Conservation (phyloP, 371 early-diverging fungal genomes). For the Thermomucor indicae-seudaticae region DNA sequence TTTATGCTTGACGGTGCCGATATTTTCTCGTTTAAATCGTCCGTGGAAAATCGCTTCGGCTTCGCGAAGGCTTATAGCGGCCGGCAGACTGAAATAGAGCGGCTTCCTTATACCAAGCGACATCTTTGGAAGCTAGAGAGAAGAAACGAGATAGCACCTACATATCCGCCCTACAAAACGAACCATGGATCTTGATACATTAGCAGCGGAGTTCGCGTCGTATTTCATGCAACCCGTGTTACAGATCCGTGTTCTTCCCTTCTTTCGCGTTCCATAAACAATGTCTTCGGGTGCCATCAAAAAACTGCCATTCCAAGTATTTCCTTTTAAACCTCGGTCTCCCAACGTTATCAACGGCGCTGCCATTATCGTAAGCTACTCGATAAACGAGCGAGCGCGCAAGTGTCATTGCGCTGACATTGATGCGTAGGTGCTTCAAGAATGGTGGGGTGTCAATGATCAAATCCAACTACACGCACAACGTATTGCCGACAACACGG, state of each 20-base stretch:
- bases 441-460: slow-evolving; percentile 51
- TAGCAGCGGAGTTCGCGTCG: too few relatives aligned
- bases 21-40: too few relatives aligned
- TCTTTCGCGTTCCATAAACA: not conserved
- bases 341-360: slow-evolving; percentile 14
- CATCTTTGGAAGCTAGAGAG: too few relatives aligned
- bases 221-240: not conserved
- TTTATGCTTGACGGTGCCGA: too few relatives aligned
- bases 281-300: slow-evolving; percentile 1
- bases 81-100: too few relatives aligned
- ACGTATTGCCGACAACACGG: slow-evolving; percentile 43
- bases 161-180: too few relatives aligned
- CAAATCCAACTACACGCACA: slow-evolving; percentile 49
- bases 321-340: slow-evolving; percentile 19
- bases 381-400: not conserved
- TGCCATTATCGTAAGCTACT: slow-evolving; percentile 29
- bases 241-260: not conserved
- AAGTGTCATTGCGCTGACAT: not conserved
- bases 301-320: slow-evolving; percentile 25
- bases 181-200: too few relatives aligned
- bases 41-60: too few relatives aligned
- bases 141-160: too few relatives aligned
- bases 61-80: too few relatives aligned
- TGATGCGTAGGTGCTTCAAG: slow-evolving; percentile 29
- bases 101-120: too few relatives aligned